Conservation (phyloP, 1,139 yeast genomes). For the Protomyces inundatus region DNA sequence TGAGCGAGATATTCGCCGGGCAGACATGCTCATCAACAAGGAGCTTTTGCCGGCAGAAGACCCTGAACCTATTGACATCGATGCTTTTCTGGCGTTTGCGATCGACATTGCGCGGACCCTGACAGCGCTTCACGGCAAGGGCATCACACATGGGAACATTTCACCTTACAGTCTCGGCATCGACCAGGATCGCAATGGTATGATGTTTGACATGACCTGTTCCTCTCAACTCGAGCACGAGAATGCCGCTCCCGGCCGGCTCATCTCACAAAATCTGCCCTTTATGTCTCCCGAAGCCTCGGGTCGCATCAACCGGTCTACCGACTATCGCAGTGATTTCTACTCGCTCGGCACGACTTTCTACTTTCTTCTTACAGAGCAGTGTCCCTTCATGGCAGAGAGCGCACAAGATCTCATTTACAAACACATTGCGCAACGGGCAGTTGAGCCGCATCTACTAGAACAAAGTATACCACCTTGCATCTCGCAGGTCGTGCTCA, state of each 20-base stretch:
- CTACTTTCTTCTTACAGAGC: constrained; percentile 15
- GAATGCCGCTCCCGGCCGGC: constrained; percentile 8
- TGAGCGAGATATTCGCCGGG: not conserved
- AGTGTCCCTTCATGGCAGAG: constrained; percentile 18
- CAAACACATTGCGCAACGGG: constrained; percentile 18
- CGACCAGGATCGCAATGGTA: not conserved
- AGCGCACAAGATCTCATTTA: constrained; percentile 16
- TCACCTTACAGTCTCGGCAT: constrained; percentile 10
- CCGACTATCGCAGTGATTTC: constrained; percentile 24
- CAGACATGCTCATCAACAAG: not conserved
- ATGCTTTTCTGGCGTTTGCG: constrained; percentile 16
- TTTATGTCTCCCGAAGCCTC: constrained; percentile 24
- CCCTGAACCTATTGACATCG: constrained; percentile 2
- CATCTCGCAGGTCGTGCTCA: constrained; percentile 8
- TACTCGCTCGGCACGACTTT: constrained; percentile 22
- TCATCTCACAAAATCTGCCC: constrained; percentile 6
- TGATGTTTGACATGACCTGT: constrained; percentile 5
- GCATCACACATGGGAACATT: constrained; percentile 18
- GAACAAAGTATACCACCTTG: not conserved
- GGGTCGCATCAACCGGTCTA: constrained; percentile 21
- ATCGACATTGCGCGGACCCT: constrained; percentile 5
- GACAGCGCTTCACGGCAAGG: constrained; percentile 3
- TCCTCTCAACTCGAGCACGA: constrained; percentile 17
- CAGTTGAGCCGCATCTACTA: constrained; percentile 2
- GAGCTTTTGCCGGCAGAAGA: not conserved